Evolutionary conservation across 306 rosid genomes (phyloP), one percentile per base, ranked within the genome.

Genomic region (Vigna trinervia): DNA sequence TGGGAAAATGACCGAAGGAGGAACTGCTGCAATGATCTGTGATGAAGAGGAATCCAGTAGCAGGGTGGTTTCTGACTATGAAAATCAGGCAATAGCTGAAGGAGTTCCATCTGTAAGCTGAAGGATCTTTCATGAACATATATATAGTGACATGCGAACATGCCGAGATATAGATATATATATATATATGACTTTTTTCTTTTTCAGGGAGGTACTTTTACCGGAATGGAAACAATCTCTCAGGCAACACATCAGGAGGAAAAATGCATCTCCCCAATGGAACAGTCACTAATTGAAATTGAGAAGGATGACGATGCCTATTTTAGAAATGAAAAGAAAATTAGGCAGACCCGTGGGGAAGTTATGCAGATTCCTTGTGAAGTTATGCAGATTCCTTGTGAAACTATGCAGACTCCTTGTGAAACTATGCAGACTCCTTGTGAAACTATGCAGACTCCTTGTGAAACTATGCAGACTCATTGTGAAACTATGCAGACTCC

Each of bases 21-120:
- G 12, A 52, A 32, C 50, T 36, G 69, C 46, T 8, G 64, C 12
- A 59, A 13, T n/a, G 63, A 20, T 69, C 14, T 7, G 6, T 28
- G 84, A 60, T 72, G 88, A 81, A 69, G 81, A 77, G 15, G 86
- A 84, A 58, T 63, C 87, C 26, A 82, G 80, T 26, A 66, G 75
- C 69, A 6, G 12, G 64, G 2, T 41, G 14, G 50, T 23, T 41
- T 78, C 76, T 11, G 84, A 78, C 43, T 32, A n/a, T 23, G 90
- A 50, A 79, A 69, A 14, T 54, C 73, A 4, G 34, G 50, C 9
- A 8, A 20, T 13, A 19, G 23, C 1, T 12, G 34, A 30, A 30
- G 19, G 26, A 80, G 38, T 60, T 71, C 58, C 59, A 46, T 78
- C 58, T 85, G 96, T 91, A 78, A 83, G 92, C 70, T 53, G 61